Evolutionary conservation across 2,329 filamentous ascomycete species (phyloP).

Genomic region (Botryosphaeria dothidea): DNA sequence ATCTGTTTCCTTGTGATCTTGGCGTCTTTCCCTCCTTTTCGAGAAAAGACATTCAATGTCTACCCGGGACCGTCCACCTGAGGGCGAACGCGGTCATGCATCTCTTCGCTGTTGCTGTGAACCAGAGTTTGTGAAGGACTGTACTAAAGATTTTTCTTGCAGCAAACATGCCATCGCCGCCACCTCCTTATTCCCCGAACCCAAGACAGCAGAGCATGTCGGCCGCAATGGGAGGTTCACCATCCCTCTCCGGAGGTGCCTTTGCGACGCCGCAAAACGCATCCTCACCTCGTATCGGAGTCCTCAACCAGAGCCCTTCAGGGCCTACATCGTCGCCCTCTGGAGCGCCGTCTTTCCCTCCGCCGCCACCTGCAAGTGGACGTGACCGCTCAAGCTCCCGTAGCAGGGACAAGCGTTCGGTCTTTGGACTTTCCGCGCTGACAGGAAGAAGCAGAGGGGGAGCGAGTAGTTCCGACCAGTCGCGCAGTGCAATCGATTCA

Average conservation of each 20-base stretch:
- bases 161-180: slow-evolving; percentile 52
- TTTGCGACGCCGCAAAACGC: slow-evolving; percentile 27
- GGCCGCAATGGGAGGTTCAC: slow-evolving; percentile 29
- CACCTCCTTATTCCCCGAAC: slow-evolving; percentile 51
- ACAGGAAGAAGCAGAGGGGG: slow-evolving; percentile 32
- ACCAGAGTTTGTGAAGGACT: neutral
- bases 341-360: slow-evolving; percentile 39
- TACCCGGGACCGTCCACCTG: too few species aligned
- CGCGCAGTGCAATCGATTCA: slow-evolving; percentile 39
- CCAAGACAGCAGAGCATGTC: slow-evolving; percentile 40
- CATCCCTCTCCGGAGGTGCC: slow-evolving; percentile 35
- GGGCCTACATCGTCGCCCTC: slow-evolving; percentile 30
- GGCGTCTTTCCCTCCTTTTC: neutral
- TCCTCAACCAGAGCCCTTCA: slow-evolving; percentile 31
- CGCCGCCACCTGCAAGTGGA: slow-evolving; percentile 34
- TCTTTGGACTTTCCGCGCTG: slow-evolving; percentile 42
- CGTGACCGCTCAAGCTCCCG: slow-evolving; percentile 41
- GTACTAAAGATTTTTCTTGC: slow-evolving; percentile 23
- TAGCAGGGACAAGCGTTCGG: slow-evolving; percentile 34
- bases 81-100: neutral
- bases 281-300: slow-evolving; percentile 32
- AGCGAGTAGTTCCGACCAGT: neutral
- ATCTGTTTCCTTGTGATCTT: neutral
- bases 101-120: neutral
- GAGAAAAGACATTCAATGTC: neutral